Percentiles rank a stretch among this genome's conserved stretches.
Evolutionary conservation across 305 asterid species (phyloP).

Genomic region (Salvia sclarea): DNA sequence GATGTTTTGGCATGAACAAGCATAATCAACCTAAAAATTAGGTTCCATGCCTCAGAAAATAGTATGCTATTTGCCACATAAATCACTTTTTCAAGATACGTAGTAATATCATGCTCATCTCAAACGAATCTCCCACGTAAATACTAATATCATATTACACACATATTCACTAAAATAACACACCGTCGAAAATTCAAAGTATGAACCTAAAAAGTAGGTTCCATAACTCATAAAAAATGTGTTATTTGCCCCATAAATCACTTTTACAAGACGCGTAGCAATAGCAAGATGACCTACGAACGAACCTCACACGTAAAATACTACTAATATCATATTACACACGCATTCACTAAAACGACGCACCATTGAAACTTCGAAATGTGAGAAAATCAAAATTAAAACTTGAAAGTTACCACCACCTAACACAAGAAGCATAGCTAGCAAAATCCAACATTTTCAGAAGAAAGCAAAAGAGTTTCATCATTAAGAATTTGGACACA

Average conservation of each 20-base stretch:
- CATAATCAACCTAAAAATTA: constrained; percentile 17
- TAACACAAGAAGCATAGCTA: constrained; percentile 1
- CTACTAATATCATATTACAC: too few relatives aligned
- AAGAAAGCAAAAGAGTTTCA: constrained; percentile 1
- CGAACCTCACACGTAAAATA: not conserved
- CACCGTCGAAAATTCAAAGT: too few relatives aligned
- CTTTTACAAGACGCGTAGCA: too few relatives aligned
- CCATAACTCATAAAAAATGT: not conserved
- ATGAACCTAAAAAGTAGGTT: constrained; percentile 1
- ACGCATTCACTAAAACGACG: too few relatives aligned
- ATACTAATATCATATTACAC: too few relatives aligned
- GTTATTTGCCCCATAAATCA: not conserved
- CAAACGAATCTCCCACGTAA: not conserved
- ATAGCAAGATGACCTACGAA: not conserved
- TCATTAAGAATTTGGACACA: not conserved
- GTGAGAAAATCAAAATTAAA: too few relatives aligned
- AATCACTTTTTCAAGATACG: not conserved
- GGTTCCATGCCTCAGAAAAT: not conserved
- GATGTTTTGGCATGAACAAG: constrained; percentile 30
- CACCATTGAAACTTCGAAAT: too few relatives aligned
- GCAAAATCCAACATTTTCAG: constrained; percentile 27
- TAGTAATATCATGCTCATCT: not conserved
- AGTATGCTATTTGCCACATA: constrained; percentile 1
- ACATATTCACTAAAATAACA: too few relatives aligned
- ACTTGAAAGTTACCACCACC: constrained; percentile 20